Percentiles rank a stretch among this genome's conserved stretches.
Conservation (phyloP, 805 yeast species). For the Hemisphaericaspora nanyangensis region DNA sequence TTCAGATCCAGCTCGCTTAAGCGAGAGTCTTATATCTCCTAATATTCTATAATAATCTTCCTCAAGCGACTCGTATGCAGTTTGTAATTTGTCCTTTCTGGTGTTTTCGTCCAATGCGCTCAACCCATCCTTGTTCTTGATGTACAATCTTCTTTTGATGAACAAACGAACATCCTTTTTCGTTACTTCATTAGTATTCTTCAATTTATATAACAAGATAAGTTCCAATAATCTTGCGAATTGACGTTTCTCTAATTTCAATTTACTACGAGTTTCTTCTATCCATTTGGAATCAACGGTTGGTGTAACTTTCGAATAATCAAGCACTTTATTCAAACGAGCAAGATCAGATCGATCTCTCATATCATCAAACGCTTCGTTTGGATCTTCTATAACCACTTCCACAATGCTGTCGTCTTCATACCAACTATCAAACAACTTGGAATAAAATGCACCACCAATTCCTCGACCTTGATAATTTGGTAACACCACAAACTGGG, state of each 20-base stretch:
- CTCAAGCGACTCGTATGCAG: conserved; percentile 65
- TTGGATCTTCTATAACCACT: conserved; percentile 91
- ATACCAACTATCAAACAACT: conserved; percentile 54
- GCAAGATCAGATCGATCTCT: conserved; percentile 76
- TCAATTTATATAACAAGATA: conserved; percentile 47
- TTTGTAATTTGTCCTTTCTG: conserved; percentile 67
- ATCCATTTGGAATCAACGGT: conserved; percentile 33
- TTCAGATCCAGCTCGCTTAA: conserved; percentile 2
- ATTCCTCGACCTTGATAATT: conserved; percentile 72
- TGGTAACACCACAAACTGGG: conserved; percentile 84
- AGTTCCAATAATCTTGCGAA: conserved; percentile 75
- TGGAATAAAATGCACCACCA: conserved; percentile 64
- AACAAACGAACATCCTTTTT: conserved; percentile 47
- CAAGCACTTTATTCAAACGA: conserved; percentile 16
- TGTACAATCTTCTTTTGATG: conserved; percentile 71
- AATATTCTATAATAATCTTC: conserved; percentile 68
- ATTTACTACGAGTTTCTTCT: conserved; percentile 29
- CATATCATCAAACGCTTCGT: conserved; percentile 85
- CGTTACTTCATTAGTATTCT: conserved; percentile 18
- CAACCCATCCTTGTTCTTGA: conserved; percentile 78
- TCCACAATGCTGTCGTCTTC: conserved; percentile 53
- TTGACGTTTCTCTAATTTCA: conserved; percentile 75
- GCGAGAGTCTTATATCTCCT: conserved; percentile 19
- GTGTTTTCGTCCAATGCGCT: conserved; percentile 59
- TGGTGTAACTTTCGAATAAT: conserved; percentile 22